Evolutionary conservation across 441 rosid species (phyloP), one percentile per base, ranked within the genome.

Genomic region (Gossypium schwendimanii): DNA sequence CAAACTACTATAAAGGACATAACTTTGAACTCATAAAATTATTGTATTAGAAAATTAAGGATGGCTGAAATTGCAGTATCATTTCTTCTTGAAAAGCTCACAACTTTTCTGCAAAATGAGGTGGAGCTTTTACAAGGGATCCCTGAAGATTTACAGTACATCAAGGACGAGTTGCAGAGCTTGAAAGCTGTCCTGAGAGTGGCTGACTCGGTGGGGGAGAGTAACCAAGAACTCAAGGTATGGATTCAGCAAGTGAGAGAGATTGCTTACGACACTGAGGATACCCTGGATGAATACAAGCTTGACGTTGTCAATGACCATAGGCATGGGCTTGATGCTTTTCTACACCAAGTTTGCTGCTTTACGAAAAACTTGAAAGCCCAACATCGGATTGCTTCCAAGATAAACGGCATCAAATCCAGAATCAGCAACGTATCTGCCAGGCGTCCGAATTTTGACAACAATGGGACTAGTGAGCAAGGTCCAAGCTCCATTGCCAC

Each of bases 61-160:
- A 87, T 84, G 91, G 89, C 91, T 36, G 91, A 85, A 12, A 78
- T 75, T 76, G 74, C 83, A 21, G 88, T 86, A 8, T 77, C 70
- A 39, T 75, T 54, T 75, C 67, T 85, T 5, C 70, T 78, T 53
- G 78, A 72, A 20, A 63, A 80, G 49, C 80, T 85, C 33, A 8
- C 55, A 67, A 11, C 62, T 2, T 80, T 80, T 20, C 31, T 78
- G 3, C 53, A 50, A 2, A 74, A 76, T 0, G 74, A 73, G 71
- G 33, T 73, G 26, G 75, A 63, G 23, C 71, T 82, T 11, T 36
- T 82, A 69, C 21, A 21, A 18, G 81, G 76, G 2, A 70, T 77
- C 21, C 72, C 67, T 10, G 80, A 69, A 14, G 88, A 85, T 24
- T 64, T 77, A 10, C 78, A 63, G 49, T 70, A 20, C 53, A 71